A percentile compares a stretch with the other conserved stretches of the same genome.
These are phyloP conservation scores for Knoxia roxburghii DNA, from an alignment of 257 asterid genomes.

Conservation along the genomic window DNA sequence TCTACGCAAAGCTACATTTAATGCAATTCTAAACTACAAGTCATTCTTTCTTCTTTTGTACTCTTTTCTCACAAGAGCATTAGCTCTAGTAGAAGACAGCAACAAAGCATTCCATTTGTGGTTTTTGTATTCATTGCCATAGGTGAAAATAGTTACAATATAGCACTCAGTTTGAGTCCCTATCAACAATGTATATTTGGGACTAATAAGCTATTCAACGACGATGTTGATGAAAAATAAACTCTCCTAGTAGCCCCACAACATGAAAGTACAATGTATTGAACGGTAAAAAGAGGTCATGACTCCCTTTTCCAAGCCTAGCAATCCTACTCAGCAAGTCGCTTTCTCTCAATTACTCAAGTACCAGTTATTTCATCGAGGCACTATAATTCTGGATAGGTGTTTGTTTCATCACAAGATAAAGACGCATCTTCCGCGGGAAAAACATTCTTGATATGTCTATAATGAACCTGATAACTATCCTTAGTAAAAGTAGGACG, in stretches of 20 bases:
- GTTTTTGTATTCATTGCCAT: not conserved
- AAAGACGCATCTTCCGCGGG: not conserved
- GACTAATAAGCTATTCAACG: not conserved
- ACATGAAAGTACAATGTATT: too few species aligned
- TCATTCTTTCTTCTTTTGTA: too few species aligned
- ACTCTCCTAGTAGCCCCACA: too few species aligned
- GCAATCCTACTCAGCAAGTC: not conserved
- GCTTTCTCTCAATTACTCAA: not conserved
- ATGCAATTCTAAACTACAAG: too few species aligned
- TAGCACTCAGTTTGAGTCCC: not conserved
- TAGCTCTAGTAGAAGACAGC: not conserved
- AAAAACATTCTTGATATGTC: not conserved
- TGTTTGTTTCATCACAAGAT: not conserved
- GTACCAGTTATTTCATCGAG: not conserved
- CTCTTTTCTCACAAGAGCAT: not conserved
- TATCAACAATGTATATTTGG: not conserved
- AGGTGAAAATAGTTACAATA: not conserved
- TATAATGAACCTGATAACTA: not conserved
- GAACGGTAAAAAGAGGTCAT: not conserved
- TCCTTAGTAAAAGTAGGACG: not conserved
- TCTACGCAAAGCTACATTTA: too few species aligned
- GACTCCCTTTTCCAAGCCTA: not conserved
- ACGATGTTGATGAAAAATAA: too few species aligned
- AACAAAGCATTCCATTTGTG: not conserved
- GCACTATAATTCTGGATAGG: not conserved